phyloP scores from a whole-genome alignment of 805 yeast genomes.

The Nakazawaea peltata region DNA sequence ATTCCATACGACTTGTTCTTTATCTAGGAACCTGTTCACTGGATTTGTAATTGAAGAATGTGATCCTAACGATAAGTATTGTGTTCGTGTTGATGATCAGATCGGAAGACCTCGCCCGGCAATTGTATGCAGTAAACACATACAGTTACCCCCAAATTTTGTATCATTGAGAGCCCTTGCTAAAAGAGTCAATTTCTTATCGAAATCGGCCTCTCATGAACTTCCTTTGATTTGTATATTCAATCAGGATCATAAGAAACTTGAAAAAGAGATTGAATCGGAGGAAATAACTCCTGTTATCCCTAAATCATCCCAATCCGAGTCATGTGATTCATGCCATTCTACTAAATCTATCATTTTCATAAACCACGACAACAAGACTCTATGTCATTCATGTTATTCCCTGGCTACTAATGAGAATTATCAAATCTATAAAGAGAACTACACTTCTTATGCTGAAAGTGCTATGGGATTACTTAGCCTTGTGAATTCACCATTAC shows the following conservation, averaged over 20 bases:
- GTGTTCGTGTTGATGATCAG: conserved; percentile 16
- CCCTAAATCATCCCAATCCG: neutral
- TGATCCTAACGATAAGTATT: conserved; percentile 16
- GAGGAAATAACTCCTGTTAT: neutral
- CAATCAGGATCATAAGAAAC: conserved; percentile 25
- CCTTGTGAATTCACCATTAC: conserved; percentile 5
- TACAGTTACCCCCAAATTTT: conserved; percentile 12
- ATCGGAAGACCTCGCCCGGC: conserved; percentile 36
- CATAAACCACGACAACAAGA: neutral
- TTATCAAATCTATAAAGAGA: conserved; percentile 5
- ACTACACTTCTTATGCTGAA: conserved; percentile 6
- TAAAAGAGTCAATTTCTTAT: conserved; percentile 19
- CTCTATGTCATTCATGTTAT: conserved; percentile 8
- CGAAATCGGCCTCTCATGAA: conserved; percentile 15
- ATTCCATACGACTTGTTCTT: conserved; percentile 46
- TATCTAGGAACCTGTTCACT: conserved; percentile 31
- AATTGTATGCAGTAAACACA: conserved; percentile 35
- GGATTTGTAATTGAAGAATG: conserved; percentile 42
- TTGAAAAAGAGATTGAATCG: neutral
- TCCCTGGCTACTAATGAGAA: neutral
- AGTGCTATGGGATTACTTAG: conserved; percentile 5
- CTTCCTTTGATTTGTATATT: conserved; percentile 33
- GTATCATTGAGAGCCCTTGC: conserved; percentile 23
- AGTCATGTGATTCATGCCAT: conserved; percentile 5
- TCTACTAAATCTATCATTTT: conserved; percentile 11